Base-by-base conservation (phyloP, 352 stramenopile species). In the Achlya hypogyna region DNA sequence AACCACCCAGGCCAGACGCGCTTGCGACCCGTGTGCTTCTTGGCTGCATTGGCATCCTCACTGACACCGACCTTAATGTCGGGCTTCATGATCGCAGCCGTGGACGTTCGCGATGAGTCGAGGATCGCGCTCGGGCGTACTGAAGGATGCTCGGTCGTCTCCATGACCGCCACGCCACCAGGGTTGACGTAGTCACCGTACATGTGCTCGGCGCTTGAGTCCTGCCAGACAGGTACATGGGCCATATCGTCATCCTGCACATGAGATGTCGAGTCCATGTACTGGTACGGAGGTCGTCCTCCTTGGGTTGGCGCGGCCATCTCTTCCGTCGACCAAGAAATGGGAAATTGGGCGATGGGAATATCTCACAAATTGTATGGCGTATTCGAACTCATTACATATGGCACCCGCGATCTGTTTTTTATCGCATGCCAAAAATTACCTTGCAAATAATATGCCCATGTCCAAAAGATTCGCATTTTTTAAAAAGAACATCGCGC, bases 1-100 rank as follows among this genome's bases (percentile, higher is more conserved):
- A 93, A 71, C 62, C 82, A 84, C 23, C 84, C 84, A 9, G 84
- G 84, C 84, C 84, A 93, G 22, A 91, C 82, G 27, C 78, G 75
- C 69, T 91, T 91, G 29, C 84, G 82, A 0, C 84, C 84, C 62
- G 79, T 75, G 64, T 79, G 73, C 52, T 73, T 75, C 0, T 29
- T 71, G 2, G 32, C 56, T 56, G 66, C 49, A 20, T 56, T 69
- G 29, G 65, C 68, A 27, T 85, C 75, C 53, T 91, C 84, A 56
- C 89, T 51, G 51, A 87, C 72, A 2, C 84, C 84, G 56, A 93
- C 79, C 9, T 79, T 79, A 63, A 93, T 93, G 42, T 93, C 84
- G 29, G 81, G 34, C 27, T 40, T 51, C 23, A 29, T 54, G 23
- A 25, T n/a, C 10, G 23, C 27, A 18, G 27, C 34, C 38, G 53